A percentile compares a stretch with the other conserved stretches of the same genome.
phyloP scores from a whole-genome alignment of 2,329 filamentous ascomycete genomes.

The Ascochyta clinopodiicola region DNA sequence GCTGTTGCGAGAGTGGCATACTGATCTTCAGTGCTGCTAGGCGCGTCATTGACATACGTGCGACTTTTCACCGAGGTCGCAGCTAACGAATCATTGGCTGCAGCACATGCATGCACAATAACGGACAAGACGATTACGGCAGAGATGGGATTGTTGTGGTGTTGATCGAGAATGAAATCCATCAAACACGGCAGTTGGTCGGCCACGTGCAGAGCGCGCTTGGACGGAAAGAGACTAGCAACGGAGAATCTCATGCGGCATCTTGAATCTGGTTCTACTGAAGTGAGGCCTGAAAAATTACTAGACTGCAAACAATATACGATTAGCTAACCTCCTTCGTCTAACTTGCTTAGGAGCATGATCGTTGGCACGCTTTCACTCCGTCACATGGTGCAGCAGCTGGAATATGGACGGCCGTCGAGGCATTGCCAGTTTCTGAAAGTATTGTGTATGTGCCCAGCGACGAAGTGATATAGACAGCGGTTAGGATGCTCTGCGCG shows the following conservation, averaged over 20 bases:
- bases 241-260: not conserved
- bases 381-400: too few species aligned
- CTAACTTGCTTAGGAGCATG: too few species aligned
- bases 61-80: not conserved
- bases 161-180: conserved; percentile 1
- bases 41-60: not conserved
- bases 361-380: too few species aligned
- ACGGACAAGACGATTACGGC: not conserved
- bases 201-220: conserved; percentile 7
- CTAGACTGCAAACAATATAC: too few species aligned
- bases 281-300: too few species aligned
- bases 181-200: conserved; percentile 8
- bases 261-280: too few species aligned
- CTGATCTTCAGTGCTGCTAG: not conserved
- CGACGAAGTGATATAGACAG: too few species aligned
- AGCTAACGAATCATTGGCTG: not conserved
- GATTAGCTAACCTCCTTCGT: too few species aligned
- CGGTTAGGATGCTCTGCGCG: too few species aligned
- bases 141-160: not conserved
- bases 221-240: not conserved
- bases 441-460: too few species aligned
- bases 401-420: too few species aligned
- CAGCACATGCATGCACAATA: not conserved
- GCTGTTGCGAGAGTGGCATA: not conserved
- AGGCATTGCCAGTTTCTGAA: too few species aligned